These are phyloP conservation scores for Trapa bicornis DNA, from an alignment of 345 rosid genomes.

Conservation along the genomic window DNA sequence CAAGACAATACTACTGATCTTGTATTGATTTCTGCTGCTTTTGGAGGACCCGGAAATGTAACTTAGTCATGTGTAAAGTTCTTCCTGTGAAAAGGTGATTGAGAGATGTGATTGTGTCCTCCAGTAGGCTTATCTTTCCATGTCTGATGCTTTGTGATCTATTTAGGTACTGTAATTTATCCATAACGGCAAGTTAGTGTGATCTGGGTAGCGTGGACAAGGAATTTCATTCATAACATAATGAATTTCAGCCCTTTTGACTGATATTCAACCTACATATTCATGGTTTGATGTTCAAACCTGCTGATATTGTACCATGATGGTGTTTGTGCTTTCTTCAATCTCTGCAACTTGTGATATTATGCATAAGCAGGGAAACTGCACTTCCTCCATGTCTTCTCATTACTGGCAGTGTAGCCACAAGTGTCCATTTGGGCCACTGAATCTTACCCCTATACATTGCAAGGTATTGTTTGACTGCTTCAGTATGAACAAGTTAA, in stretches of 20 bases:
- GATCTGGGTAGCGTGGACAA: not conserved
- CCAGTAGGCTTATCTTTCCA: not conserved
- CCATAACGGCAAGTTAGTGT: not conserved
- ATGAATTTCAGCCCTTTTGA: not conserved
- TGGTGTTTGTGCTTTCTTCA: not conserved
- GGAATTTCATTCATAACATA: not conserved
- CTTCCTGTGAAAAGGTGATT: slow-evolving; percentile 7
- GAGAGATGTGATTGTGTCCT: slow-evolving; percentile 4
- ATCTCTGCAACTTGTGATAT: not conserved
- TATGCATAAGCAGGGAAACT: not conserved
- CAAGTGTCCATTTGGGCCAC: not conserved
- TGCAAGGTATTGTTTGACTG: not conserved
- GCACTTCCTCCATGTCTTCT: not conserved
- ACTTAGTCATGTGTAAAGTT: slow-evolving; percentile 5
- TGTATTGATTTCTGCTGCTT: too few species aligned
- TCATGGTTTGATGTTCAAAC: not conserved
- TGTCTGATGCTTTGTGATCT: not conserved
- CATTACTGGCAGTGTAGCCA: not conserved
- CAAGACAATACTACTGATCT: not conserved
- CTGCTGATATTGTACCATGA: not conserved
- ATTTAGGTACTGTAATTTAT: not conserved
- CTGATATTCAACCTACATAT: not conserved
- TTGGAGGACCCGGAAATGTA: not conserved
- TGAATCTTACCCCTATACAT: not conserved
- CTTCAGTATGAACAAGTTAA: not conserved